A percentile compares a stretch with the other conserved stretches of the same genome.
Evolutionary conservation across 1,284 basidiomycete genomes (phyloP).

Genomic region (Megacollybia platyphylla): DNA sequence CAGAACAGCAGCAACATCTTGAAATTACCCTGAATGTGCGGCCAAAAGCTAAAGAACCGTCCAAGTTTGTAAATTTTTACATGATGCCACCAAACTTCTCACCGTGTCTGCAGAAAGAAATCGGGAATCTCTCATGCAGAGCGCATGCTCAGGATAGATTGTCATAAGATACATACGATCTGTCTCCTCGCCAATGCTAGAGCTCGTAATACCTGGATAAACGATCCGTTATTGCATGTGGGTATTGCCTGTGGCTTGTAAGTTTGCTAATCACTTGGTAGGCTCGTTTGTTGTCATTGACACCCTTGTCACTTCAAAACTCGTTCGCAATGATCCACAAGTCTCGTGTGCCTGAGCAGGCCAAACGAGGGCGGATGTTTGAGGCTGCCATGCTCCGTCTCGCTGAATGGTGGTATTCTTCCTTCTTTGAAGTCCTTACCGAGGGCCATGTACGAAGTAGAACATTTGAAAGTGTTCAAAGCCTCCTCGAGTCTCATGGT

Average conservation of each 20-base stretch:
- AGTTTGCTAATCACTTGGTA: slow-evolving; percentile 16
- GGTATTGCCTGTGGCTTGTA: slow-evolving; percentile 9
- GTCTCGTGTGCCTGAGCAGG: slow-evolving; percentile 69
- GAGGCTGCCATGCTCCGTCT: slow-evolving; percentile 68
- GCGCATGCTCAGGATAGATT: slow-evolving; percentile 60
- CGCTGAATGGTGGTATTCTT: slow-evolving; percentile 71
- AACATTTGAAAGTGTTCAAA: slow-evolving; percentile 62
- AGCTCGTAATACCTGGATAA: slow-evolving; percentile 77
- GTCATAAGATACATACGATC: slow-evolving; percentile 82
- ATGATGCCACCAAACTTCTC: too few species aligned
- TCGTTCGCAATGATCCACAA: slow-evolving; percentile 73
- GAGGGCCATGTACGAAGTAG: slow-evolving; percentile 60
- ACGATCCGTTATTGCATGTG: slow-evolving; percentile 76
- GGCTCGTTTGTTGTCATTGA: slow-evolving; percentile 78
- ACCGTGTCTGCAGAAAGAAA: slow-evolving; percentile 26
- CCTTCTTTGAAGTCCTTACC: slow-evolving; percentile 55
- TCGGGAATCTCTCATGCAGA: slow-evolving; percentile 43
- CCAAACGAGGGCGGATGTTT: slow-evolving; percentile 75
- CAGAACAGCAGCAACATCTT: slow-evolving; percentile 22
- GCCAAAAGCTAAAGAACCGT: slow-evolving; percentile 18
- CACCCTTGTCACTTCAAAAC: slow-evolving; percentile 69
- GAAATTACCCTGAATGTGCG: slow-evolving; percentile 47
- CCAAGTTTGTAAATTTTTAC: slow-evolving; percentile 16
- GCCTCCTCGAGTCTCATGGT: slow-evolving; percentile 22
- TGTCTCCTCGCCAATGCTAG: slow-evolving; percentile 66